These are phyloP conservation scores for Epichloe sibirici DNA, from an alignment of 2,329 filamentous ascomycete genomes.

Conservation along the genomic window DNA sequence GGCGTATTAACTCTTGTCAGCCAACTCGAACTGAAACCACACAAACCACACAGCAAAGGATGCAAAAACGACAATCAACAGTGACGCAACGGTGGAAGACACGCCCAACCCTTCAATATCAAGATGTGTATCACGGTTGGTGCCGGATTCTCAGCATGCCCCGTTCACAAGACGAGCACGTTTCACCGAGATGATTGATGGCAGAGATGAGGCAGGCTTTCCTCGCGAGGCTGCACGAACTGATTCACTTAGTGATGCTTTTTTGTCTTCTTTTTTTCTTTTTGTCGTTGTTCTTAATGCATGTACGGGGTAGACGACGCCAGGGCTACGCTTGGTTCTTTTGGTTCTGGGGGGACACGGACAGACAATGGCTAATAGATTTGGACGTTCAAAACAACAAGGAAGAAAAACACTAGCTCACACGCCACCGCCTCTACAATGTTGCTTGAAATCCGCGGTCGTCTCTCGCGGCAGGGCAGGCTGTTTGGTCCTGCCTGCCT, in stretches of 20 bases:
- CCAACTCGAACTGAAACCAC: neutral
- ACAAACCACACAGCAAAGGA: too few relatives aligned
- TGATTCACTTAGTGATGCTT: neutral
- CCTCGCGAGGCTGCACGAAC: neutral
- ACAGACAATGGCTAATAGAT: conserved; percentile 8
- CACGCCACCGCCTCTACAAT: neutral
- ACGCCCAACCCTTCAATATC: neutral
- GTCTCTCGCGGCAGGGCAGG: neutral
- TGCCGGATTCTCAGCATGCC: neutral
- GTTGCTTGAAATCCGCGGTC: neutral
- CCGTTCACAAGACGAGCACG: neutral
- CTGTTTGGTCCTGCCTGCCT: neutral
- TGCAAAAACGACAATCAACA: neutral
- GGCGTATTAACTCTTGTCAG: neutral
- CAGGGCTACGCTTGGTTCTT: conserved; percentile 5
- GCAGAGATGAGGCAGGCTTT: conserved; percentile 3
- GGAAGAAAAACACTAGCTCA: neutral
- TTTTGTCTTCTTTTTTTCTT: neutral
- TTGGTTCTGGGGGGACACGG: conserved; percentile 3
- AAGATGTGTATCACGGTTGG: neutral
- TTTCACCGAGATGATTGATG: neutral
- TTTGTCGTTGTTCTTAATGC: conserved; percentile 4
- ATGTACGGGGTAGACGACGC: conserved; percentile 10
- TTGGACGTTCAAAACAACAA: neutral
- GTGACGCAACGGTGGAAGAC: neutral